Conservation (phyloP, 345 rosid genomes). For the Gossypium arboreum region DNA sequence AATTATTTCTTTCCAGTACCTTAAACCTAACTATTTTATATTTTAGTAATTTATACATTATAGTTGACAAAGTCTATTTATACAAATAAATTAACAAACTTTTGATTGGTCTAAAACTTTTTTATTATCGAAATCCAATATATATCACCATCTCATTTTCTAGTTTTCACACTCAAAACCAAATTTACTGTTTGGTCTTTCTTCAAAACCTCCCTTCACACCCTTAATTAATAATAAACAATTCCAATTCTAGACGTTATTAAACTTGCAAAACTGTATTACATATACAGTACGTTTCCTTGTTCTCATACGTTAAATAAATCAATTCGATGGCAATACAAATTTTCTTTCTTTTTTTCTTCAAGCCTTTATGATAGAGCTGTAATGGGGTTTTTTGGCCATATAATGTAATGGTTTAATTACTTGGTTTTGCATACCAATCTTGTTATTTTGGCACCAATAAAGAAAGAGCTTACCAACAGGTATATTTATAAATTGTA, state of each 20-base stretch:
- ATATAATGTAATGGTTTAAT: neutral
- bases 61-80: neutral
- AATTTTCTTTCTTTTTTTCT: neutral
- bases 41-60: neutral
- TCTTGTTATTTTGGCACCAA: neutral
- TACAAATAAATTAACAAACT: neutral
- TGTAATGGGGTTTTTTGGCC: neutral
- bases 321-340: neutral
- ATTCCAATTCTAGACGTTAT: neutral
- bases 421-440: neutral
- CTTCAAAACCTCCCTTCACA: neutral
- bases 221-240: neutral
- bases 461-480: too few relatives aligned
- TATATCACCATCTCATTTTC: neutral
- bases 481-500: too few relatives aligned
- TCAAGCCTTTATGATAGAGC: neutral
- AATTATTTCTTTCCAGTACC: too few relatives aligned
- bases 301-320: neutral
- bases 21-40: neutral
- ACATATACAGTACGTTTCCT: neutral
- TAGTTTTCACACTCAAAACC: neutral
- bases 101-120: neutral
- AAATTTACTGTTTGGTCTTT: neutral
- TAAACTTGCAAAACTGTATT: neutral
- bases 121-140: neutral